Evolutionary conservation across 116 monocot genomes (phyloP), one percentile per base, ranked within the genome.

Genomic region (Cymodocea nodosa): DNA sequence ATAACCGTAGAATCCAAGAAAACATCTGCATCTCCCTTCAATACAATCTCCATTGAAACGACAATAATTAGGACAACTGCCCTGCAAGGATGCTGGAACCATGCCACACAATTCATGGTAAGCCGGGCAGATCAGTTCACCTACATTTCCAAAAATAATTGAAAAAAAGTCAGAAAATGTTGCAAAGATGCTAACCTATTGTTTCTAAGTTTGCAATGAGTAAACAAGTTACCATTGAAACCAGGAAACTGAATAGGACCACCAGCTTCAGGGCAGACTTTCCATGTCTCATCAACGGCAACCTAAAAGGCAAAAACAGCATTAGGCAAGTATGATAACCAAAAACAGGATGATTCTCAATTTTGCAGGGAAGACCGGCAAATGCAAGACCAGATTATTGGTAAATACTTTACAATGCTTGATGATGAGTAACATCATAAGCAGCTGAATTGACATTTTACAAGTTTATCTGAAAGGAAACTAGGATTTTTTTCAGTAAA

Each of bases 171-270:
- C 62, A n/a, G 2, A 63, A 48, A 18, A 63, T 6, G 6, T 18
- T 44, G 39, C 19, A 44, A 48, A 62, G 62, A 62, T 14, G 19
- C 17, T 15, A 22, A 70, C 48, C 48, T 39, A 68, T 30, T 30
- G 30, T 18, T 35, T 23, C 20, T 60, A 59, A 59, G 14, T 12
- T 44, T 12, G 44, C 5, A 44, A 44, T 60, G 16, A 23, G 35
- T 35, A 60, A 12, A 25, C 23, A 30, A 24, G 48, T 69, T 76
- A 98, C 98, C 98, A 77, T 86, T 85, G 71, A 98, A 98, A 36
- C 98, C 91, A 69, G 80, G 83, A 60, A 90, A 97, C 52, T 88
- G 90, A 76, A 97, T 62, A 61, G 97, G 85, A 63, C 90, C 97
- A 66, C 97, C 97, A 62, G 72, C 66, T 71, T 81, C 70, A 60